Conservation (phyloP, 495 filamentous ascomycete genomes). For the Penicillium salamii region DNA sequence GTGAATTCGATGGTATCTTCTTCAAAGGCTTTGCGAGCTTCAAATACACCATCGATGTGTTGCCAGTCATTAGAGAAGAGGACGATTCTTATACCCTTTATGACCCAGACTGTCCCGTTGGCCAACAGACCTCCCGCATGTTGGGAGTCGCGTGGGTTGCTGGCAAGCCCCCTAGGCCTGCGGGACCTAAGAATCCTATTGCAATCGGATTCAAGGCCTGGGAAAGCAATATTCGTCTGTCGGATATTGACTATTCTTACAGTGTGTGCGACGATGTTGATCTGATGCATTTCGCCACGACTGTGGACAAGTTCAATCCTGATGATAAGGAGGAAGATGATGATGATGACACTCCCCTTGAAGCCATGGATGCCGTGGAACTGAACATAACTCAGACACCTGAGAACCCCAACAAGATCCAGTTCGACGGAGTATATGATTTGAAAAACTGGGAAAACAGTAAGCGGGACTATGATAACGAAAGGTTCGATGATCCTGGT, state of each 20-base stretch:
- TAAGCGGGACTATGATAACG: background rate
- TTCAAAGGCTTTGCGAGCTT: conserved; percentile 1
- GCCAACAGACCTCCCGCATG: conserved; percentile 3
- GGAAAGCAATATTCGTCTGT: background rate
- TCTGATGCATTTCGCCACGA: background rate
- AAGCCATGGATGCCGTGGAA: conserved; percentile 3
- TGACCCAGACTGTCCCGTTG: background rate
- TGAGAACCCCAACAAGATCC: background rate
- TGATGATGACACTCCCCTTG: too few species aligned
- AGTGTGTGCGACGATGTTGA: background rate
- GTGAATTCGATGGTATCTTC: conserved; percentile 1
- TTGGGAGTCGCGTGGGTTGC: conserved; percentile 4
- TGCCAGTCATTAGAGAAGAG: background rate
- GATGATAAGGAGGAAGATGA: background rate
- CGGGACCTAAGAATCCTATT: background rate
- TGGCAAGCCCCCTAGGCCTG: background rate
- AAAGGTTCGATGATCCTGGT: background rate
- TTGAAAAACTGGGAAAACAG: conserved; percentile 2
- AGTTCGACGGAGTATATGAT: conserved; percentile 2
- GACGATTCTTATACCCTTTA: background rate
- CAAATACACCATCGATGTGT: background rate
- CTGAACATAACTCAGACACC: conserved; percentile 1
- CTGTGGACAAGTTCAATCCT: background rate
- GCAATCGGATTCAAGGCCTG: conserved; percentile 3
- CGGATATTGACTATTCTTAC: conserved; percentile 6